phyloP scores from a whole-genome alignment of 192 early-diverging fungal species.

The Coemansia sp. region DNA sequence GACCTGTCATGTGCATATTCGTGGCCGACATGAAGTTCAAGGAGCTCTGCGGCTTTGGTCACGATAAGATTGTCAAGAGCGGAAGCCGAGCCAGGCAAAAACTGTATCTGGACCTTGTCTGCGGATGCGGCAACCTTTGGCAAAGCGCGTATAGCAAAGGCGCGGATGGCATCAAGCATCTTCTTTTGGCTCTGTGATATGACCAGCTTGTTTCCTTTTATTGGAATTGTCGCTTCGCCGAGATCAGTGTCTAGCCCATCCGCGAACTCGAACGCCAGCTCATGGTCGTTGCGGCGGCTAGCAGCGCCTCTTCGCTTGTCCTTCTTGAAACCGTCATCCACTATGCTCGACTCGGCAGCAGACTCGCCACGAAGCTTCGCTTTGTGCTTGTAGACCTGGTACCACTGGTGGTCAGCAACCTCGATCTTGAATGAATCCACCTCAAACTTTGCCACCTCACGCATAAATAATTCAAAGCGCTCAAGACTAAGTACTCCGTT shows the following conservation, averaged over 20 bases:
- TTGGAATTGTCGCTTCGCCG: conserved; percentile 40
- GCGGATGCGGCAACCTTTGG: conserved; percentile 33
- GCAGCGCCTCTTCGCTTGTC: neutral
- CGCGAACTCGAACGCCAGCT: conserved; percentile 19
- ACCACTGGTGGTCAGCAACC: conserved; percentile 54
- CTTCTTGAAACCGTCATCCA: conserved; percentile 11
- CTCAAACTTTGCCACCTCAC: conserved; percentile 56
- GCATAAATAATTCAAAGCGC: conserved; percentile 65
- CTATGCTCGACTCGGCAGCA: conserved; percentile 24
- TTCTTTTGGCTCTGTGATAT: conserved; percentile 44
- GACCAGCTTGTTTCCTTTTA: conserved; percentile 38
- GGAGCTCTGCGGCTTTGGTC: conserved; percentile 33
- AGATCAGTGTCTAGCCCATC: conserved; percentile 29
- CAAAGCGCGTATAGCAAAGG: conserved; percentile 44
- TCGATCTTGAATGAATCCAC: conserved; percentile 54
- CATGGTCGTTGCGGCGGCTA: conserved; percentile 5
- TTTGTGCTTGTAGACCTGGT: conserved; percentile 56
- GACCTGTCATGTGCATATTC: conserved; percentile 48
- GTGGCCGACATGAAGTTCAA: conserved; percentile 47
- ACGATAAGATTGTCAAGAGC: conserved; percentile 46
- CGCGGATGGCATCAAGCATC: conserved; percentile 43
- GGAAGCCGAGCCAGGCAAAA: conserved; percentile 36
- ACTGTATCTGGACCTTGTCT: conserved; percentile 52
- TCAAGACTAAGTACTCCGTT: conserved; percentile 68
- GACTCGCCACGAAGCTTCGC: conserved; percentile 40